Evolutionary conservation across 352 stramenopile species (phyloP).

Genomic region (Globisporangium spiculum): DNA sequence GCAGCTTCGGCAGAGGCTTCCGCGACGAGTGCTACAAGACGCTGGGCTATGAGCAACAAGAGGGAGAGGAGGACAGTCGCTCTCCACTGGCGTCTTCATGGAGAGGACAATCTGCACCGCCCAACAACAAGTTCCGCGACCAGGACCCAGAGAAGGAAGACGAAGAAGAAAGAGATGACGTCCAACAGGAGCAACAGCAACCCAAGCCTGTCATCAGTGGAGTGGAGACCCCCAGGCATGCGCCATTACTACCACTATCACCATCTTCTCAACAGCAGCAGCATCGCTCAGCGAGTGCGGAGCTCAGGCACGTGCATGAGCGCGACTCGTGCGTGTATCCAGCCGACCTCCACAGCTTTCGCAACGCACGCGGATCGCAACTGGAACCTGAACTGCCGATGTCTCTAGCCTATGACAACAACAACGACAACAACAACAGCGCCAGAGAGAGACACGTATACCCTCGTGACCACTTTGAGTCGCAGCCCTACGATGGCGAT

Average conservation of each 20-base stretch:
- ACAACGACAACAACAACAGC: not conserved
- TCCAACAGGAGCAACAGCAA: not conserved
- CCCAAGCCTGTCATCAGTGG: not conserved
- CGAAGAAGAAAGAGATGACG: not conserved
- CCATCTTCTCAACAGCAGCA: not conserved
- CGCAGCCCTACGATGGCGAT: not conserved
- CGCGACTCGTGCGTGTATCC: not conserved
- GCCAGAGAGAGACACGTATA: not conserved
- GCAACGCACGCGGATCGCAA: not conserved
- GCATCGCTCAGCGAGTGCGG: not conserved
- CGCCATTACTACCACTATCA: not conserved
- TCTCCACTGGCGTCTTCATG: conserved; percentile 1
- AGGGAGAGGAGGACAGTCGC: not conserved
- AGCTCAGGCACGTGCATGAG: not conserved
- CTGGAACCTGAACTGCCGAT: not conserved
- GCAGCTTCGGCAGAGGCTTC: not conserved
- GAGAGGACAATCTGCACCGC: not conserved
- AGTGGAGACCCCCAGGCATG: not conserved
- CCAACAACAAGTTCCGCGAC: conserved; percentile 2
- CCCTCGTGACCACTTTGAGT: conserved; percentile 4
- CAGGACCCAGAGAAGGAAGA: not conserved
- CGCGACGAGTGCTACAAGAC: conserved; percentile 5
- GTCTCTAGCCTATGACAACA: not conserved
- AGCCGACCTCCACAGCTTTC: not conserved
- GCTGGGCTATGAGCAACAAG: not conserved